Percentiles rank a stretch among this genome's conserved stretches.
Conservation (phyloP, 2,329 filamentous ascomycete species). For the Fusarium verticillioides region DNA sequence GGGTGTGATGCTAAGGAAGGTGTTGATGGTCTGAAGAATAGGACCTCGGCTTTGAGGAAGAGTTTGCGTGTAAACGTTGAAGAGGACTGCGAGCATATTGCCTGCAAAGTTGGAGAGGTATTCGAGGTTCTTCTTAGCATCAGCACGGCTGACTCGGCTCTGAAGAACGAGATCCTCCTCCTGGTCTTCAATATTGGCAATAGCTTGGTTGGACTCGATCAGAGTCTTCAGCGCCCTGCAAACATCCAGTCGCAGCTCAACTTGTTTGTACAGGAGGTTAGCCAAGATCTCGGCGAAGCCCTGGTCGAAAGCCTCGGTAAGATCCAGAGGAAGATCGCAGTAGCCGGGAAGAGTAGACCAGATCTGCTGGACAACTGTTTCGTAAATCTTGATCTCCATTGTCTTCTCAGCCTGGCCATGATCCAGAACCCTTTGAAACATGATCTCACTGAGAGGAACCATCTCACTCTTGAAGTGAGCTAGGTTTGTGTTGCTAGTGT, state of each 20-base stretch:
- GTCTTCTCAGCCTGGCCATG: slow-evolving; percentile 87
- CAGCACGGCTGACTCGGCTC: slow-evolving; percentile 78
- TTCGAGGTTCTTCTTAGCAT: slow-evolving; percentile 82
- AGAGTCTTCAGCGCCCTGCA: slow-evolving; percentile 87
- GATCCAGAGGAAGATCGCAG: slow-evolving; percentile 89
- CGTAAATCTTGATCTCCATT: slow-evolving; percentile 97
- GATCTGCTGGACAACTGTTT: slow-evolving; percentile 93
- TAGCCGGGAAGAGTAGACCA: slow-evolving; percentile 96
- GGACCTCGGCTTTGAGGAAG: slow-evolving; percentile 90
- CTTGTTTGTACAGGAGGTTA: slow-evolving; percentile 92
- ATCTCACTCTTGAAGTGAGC: slow-evolving; percentile 87
- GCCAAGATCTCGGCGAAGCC: slow-evolving; percentile 88
- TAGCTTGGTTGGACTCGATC: slow-evolving; percentile 90
- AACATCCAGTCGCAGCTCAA: slow-evolving; percentile 85
- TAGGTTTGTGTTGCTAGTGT: slow-evolving; percentile 87
- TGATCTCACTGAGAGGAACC: slow-evolving; percentile 86
- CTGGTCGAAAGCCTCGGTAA: slow-evolving; percentile 82
- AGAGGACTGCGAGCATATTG: slow-evolving; percentile 94
- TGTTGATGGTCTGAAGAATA: slow-evolving; percentile 93
- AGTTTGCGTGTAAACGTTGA: slow-evolving; percentile 98
- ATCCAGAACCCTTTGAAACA: slow-evolving; percentile 90
- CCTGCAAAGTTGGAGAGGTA: slow-evolving; percentile 82
- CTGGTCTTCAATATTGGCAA: slow-evolving; percentile 73
- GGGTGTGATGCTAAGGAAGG: slow-evolving; percentile 89
- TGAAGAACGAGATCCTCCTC: slow-evolving; percentile 81